These are phyloP conservation scores for Rhizophagus sp. DNA, from an alignment of 192 early-diverging fungal genomes.

Conservation along the genomic window DNA sequence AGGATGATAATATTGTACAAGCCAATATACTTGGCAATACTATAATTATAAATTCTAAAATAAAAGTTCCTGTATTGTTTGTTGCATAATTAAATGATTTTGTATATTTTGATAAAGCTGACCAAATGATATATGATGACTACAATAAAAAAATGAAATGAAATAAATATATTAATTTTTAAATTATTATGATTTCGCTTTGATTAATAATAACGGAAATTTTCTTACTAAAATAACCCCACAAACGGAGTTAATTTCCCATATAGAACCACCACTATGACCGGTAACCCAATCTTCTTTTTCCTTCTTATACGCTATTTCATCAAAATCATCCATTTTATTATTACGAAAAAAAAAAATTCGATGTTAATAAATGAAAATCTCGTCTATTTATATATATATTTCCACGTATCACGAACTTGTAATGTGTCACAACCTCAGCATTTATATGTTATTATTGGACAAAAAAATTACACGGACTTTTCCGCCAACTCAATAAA, in stretches of 20 bases:
- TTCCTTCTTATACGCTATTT: slow-evolving; percentile 47
- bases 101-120: slow-evolving; percentile 20
- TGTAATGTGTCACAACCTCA: background rate
- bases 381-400: background rate
- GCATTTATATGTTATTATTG: background rate
- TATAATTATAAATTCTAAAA: slow-evolving; percentile 27
- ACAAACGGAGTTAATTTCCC: slow-evolving; percentile 46
- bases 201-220: background rate
- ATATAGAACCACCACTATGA: slow-evolving; percentile 52
- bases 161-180: background rate
- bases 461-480: background rate
- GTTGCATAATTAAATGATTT: background rate
- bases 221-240: slow-evolving; percentile 44
- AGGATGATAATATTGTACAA: slow-evolving; percentile 23
- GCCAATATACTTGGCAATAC: slow-evolving; percentile 20
- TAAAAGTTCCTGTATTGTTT: background rate
- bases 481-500: too few relatives aligned
- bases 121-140: slow-evolving; percentile 29
- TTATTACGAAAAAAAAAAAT: background rate
- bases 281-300: slow-evolving; percentile 61
- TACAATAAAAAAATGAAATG: background rate
- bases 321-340: slow-evolving; percentile 4
- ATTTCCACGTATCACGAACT: background rate
- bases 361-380: too few relatives aligned
- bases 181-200: background rate